phyloP scores from a whole-genome alignment of 139 green algal genomes.

The Chlorella ohadii region DNA sequence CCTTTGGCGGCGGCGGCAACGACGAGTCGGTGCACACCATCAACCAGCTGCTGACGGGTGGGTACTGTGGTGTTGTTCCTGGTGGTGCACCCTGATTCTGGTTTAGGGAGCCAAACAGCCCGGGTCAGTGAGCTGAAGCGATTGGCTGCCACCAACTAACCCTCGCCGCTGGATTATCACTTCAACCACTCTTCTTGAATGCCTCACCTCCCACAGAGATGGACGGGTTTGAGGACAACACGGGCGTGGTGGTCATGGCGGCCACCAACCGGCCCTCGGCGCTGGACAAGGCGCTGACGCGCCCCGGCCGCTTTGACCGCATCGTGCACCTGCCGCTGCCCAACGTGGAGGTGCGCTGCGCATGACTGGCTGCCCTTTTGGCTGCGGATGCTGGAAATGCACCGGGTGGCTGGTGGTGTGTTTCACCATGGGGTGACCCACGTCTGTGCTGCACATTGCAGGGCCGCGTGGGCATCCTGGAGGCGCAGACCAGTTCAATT shows the following conservation, averaged over 20 bases:
- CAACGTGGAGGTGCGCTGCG: constrained; percentile 66
- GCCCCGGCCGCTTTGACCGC: constrained; percentile 96
- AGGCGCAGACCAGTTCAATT: too few species aligned
- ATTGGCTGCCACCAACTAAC: neutral
- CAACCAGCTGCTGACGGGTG: constrained; percentile 95
- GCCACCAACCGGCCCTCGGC: constrained; percentile 95
- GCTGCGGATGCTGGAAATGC: too few species aligned
- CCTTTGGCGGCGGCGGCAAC: constrained; percentile 57
- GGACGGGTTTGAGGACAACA: constrained; percentile 98
- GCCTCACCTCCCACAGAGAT: constrained; percentile 75
- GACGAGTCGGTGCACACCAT: constrained; percentile 91
- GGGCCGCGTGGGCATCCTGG: neutral
- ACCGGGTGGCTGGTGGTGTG: too few species aligned
- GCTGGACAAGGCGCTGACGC: constrained; percentile 90
- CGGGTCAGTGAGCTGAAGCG: too few species aligned
- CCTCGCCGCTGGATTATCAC: too few species aligned
- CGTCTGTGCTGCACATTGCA: too few species aligned
- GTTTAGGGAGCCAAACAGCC: too few species aligned
- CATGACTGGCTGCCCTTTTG: too few species aligned
- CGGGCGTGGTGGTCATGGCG: constrained; percentile 93
- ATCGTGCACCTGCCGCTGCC: constrained; percentile 93
- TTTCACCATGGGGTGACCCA: too few species aligned
- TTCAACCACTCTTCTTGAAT: neutral
- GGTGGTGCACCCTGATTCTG: too few species aligned
- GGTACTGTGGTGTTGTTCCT: too few species aligned